Percentiles rank a stretch among this genome's conserved stretches.
Conservation (phyloP, 257 asterid species). For the Jasminum sambac region DNA sequence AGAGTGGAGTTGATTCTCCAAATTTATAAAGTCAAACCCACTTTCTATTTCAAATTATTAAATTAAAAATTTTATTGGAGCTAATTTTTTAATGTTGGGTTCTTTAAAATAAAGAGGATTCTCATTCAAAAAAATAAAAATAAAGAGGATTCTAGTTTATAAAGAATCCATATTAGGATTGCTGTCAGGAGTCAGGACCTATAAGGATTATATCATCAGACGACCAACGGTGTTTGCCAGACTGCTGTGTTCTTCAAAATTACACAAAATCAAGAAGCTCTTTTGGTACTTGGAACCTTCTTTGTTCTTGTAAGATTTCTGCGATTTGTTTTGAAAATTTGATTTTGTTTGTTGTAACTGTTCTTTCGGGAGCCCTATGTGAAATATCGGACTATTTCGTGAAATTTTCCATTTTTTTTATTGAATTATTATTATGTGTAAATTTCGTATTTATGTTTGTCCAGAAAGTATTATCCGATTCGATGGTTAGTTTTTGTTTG, state of each 20-base stretch:
- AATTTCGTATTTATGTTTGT: background rate
- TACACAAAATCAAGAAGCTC: conserved; percentile 5
- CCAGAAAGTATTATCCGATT: background rate
- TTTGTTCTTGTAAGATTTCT: background rate
- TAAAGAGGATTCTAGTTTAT: too few species aligned
- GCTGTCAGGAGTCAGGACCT: too few species aligned
- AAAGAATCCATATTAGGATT: too few species aligned
- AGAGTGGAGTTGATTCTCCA: too few species aligned
- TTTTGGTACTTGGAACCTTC: conserved; percentile 11
- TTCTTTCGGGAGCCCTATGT: background rate
- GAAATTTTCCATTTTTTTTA: background rate
- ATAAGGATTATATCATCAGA: background rate
- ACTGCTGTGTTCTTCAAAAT: background rate
- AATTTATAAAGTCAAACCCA: too few species aligned
- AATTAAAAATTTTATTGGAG: too few species aligned
- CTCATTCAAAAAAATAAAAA: too few species aligned
- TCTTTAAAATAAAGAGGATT: too few species aligned
- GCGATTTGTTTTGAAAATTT: conserved; percentile 1
- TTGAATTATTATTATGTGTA: background rate
- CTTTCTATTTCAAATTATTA: too few species aligned
- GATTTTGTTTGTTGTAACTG: background rate
- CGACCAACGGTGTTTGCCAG: background rate
- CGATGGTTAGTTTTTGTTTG: conserved; percentile 2
- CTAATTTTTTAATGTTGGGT: too few species aligned
- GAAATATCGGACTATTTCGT: background rate